These are phyloP conservation scores for Tripidium arundinaceum DNA, from an alignment of 202 grass and related monocot species.

Conservation along the genomic window DNA sequence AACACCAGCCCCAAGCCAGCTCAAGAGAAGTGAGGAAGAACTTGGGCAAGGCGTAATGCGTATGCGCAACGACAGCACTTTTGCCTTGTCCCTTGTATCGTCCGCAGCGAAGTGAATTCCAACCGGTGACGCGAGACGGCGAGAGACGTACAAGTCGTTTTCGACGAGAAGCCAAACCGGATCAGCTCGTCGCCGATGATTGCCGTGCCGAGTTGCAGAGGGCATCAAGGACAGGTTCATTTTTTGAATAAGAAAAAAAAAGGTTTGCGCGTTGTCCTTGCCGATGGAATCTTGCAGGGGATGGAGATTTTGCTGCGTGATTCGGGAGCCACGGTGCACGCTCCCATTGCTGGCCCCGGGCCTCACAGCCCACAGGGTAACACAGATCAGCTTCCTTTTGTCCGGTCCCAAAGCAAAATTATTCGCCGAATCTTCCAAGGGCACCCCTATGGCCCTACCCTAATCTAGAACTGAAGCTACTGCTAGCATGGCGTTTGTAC, in stretches of 20 bases:
- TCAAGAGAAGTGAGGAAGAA: too few species aligned
- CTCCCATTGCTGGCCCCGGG: too few species aligned
- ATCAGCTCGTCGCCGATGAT: conserved; percentile 6
- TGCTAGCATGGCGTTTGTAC: too few species aligned
- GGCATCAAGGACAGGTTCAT: not conserved
- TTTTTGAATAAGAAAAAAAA: too few species aligned
- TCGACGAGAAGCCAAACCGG: conserved; percentile 1
- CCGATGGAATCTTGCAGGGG: conserved; percentile 16
- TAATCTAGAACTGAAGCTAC: too few species aligned
- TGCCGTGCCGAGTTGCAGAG: not conserved
- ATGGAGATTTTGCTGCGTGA: conserved; percentile 16
- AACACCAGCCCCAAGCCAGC: too few species aligned
- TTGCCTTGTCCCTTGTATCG: conserved; percentile 2
- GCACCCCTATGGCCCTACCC: too few species aligned
- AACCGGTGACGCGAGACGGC: too few species aligned
- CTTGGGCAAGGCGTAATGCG: not conserved
- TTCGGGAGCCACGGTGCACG: conserved; percentile 21
- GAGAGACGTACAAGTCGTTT: too few species aligned
- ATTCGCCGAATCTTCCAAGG: not conserved
- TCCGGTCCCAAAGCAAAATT: too few species aligned
- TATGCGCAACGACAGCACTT: not conserved
- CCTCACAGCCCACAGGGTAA: too few species aligned
- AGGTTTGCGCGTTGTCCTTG: not conserved
- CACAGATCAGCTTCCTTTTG: too few species aligned
- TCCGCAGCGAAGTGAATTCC: not conserved